Conservation (phyloP, 305 asterid genomes). For the Salvia sclarea region DNA sequence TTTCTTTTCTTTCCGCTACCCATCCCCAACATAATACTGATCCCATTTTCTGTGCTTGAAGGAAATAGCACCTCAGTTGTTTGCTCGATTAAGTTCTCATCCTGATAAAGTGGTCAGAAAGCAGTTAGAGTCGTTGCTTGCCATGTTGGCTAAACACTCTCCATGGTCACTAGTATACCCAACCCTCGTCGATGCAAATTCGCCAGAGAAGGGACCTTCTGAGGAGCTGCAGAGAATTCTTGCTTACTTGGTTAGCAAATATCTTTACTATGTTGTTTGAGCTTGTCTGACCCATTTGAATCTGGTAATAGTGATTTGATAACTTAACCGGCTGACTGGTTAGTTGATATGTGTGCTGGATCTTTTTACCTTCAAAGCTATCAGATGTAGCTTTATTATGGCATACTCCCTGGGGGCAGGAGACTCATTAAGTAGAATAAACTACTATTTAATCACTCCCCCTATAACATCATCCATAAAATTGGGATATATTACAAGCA, state of each 20-base stretch:
- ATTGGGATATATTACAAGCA: slow-evolving; percentile 5
- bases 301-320: slow-evolving; percentile 25
- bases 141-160: slow-evolving; percentile 87
- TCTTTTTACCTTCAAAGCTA: slow-evolving; percentile 20
- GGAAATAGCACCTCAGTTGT: slow-evolving; percentile 96
- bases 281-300: slow-evolving; percentile 12
- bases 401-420: slow-evolving; percentile 16
- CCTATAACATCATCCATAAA: neutral
- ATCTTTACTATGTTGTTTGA: slow-evolving; percentile 28
- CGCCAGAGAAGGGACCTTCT: slow-evolving; percentile 79
- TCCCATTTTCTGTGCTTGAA: slow-evolving; percentile 45
- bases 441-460: neutral
- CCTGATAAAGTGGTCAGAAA: slow-evolving; percentile 85
- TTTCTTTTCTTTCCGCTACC: neutral
- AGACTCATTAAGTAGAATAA: slow-evolving; percentile 8
- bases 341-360: neutral
- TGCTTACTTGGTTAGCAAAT: slow-evolving; percentile 78
- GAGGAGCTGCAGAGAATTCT: slow-evolving; percentile 90
- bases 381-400: slow-evolving; percentile 32
- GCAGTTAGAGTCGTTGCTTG: slow-evolving; percentile 78
- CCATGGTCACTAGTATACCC: slow-evolving; percentile 98
- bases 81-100: slow-evolving; percentile 96
- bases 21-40: slow-evolving; percentile 35
- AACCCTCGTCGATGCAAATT: slow-evolving; percentile 92
- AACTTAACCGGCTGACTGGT: slow-evolving; percentile 8